Evolutionary conservation across 2,329 filamentous ascomycete genomes (phyloP), one percentile per base, ranked within the genome.

Genomic region (Elsinoe perseae): DNA sequence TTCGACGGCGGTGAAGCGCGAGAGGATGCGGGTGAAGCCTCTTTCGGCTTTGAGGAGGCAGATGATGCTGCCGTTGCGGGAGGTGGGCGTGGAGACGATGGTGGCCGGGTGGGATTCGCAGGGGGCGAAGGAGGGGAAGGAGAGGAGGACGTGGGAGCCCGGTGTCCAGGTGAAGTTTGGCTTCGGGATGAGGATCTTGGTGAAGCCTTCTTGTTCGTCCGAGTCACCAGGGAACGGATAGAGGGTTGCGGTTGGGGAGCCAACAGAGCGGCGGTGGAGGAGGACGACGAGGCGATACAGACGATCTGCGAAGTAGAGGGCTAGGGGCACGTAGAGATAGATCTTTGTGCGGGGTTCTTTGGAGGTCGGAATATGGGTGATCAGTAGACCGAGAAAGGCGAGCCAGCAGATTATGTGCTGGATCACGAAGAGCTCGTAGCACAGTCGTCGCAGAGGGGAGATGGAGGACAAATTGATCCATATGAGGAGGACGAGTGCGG

Each of bases 331-430:
- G 57, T 62, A 65, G 54, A 66, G 57, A 54, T 66, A 66, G 2
- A 65, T 66, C 4, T 65, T 54, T 9, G 66, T 64, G 28, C 48
- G 48, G 30, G 48, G 48, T 25, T 52, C 48, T 4, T 34, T 12
- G 1, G 65, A 69, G 20, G 63, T 61, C 2, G 68, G 68, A 4
- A 70, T 54, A 53, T 71, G 69, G 50, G 64, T 63, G 60, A 68
- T 66, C 34, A 72, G 59, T 3, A 69, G 64, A 21, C 69, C 61
- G 34, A 72, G 65, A 57, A 72, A 65, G 14, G 66, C 66, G 56
- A 73, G 60, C 60, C 70, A 72, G 10, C 69, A 69, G 53, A 73
- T 59, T 32, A 73, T 64, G 57, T 72, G 67, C 54, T 71, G 61
- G 25, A 68, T 57, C 40, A 71, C 60, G 56, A 69, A 67, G 56